phyloP scores from a whole-genome alignment of 139 green algal species.

The Nannochloris sp. region DNA sequence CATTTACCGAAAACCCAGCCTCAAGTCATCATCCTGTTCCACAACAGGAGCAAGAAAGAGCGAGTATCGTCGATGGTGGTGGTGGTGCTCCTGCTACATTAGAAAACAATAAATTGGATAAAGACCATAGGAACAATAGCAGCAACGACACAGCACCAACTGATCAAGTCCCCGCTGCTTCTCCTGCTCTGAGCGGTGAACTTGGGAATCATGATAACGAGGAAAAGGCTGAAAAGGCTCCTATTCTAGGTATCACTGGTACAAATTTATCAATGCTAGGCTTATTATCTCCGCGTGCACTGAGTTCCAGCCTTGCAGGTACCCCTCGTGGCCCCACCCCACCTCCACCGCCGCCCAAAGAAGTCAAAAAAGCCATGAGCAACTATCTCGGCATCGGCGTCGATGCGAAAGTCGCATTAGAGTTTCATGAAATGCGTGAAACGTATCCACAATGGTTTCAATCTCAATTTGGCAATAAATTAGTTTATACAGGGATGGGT shows the following conservation, averaged over 20 bases:
- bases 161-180: not conserved
- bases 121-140: not conserved
- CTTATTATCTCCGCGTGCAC: not conserved
- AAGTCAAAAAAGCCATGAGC: constrained; percentile 44
- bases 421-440: constrained; percentile 68
- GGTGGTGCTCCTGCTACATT: too few species aligned
- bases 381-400: constrained; percentile 82
- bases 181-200: too few species aligned
- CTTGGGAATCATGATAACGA: too few species aligned
- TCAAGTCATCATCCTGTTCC: too few species aligned
- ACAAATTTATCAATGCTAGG: too few species aligned
- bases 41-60: too few species aligned
- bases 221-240: too few species aligned
- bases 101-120: not conserved
- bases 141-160: not conserved
- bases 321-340: too few species aligned
- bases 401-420: constrained; percentile 64
- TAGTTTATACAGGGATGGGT: constrained; percentile 72
- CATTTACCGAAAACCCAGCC: not conserved
- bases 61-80: too few species aligned
- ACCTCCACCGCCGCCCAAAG: not conserved
- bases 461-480: constrained; percentile 50
- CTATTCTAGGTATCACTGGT: too few species aligned
- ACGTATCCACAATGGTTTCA: constrained; percentile 37
- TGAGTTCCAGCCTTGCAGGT: too few species aligned